Percentiles rank a stretch among this genome's conserved stretches.
Evolutionary conservation across 192 early-diverging fungal genomes (phyloP).

Genomic region (Coemansia sp.): DNA sequence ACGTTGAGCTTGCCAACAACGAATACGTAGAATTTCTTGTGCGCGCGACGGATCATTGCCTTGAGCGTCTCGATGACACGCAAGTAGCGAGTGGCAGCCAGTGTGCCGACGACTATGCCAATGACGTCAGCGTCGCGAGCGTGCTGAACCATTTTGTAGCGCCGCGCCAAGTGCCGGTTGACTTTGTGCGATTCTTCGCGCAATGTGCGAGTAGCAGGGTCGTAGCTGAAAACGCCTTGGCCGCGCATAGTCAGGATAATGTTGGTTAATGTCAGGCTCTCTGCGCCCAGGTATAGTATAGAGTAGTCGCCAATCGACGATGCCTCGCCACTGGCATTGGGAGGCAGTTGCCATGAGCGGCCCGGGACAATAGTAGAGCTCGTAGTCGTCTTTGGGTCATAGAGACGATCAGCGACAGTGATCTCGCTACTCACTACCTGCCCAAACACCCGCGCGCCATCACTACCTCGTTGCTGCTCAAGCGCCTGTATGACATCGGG

Average conservation of each 20-base stretch:
- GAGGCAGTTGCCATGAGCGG: slow-evolving; percentile 59
- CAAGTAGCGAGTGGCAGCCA: slow-evolving; percentile 90
- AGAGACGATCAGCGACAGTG: slow-evolving; percentile 14
- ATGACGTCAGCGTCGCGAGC: slow-evolving; percentile 90
- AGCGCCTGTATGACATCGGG: slow-evolving; percentile 31
- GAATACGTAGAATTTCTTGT: slow-evolving; percentile 84
- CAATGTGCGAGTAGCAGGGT: slow-evolving; percentile 59
- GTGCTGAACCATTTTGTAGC: slow-evolving; percentile 86
- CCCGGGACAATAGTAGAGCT: slow-evolving; percentile 39
- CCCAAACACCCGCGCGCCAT: background rate
- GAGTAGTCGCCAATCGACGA: slow-evolving; percentile 62
- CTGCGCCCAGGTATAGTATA: slow-evolving; percentile 83
- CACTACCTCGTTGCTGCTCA: background rate
- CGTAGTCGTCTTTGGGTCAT: background rate
- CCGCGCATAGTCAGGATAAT: slow-evolving; percentile 75
- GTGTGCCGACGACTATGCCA: slow-evolving; percentile 94
- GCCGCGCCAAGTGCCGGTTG: slow-evolving; percentile 62
- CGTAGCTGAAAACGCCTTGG: slow-evolving; percentile 65
- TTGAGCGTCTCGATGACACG: slow-evolving; percentile 82
- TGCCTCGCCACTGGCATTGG: slow-evolving; percentile 3
- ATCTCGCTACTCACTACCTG: slow-evolving; percentile 15
- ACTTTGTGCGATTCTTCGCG: slow-evolving; percentile 61
- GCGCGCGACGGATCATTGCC: slow-evolving; percentile 65
- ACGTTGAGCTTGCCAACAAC: slow-evolving; percentile 94
- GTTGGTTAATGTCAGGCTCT: slow-evolving; percentile 83